These are phyloP conservation scores for Paraleonurus japonicus DNA, from an alignment of 257 asterid genomes.

Conservation along the genomic window DNA sequence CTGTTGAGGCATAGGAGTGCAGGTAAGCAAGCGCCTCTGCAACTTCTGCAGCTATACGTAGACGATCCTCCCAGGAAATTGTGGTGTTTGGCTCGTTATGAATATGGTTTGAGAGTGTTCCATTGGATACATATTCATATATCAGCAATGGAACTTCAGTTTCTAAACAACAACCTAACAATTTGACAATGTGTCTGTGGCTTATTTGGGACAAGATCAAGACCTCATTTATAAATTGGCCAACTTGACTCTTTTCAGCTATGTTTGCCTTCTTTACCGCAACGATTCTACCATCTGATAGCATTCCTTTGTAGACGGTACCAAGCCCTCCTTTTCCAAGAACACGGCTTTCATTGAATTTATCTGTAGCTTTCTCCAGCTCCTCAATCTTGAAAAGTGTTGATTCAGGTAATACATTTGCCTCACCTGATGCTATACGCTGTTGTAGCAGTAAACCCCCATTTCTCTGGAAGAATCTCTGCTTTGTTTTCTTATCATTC, in stretches of 20 bases:
- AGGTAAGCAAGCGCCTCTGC: neutral
- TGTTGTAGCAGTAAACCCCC: constrained; percentile 42
- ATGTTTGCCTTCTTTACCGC: neutral
- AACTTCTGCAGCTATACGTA: neutral
- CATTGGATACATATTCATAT: neutral
- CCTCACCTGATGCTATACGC: constrained; percentile 24
- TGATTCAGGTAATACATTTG: constrained; percentile 1
- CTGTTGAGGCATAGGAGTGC: neutral
- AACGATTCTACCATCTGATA: neutral
- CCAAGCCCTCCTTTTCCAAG: constrained; percentile 30
- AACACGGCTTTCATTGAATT: constrained; percentile 24
- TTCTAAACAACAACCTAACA: neutral
- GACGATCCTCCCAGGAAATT: neutral
- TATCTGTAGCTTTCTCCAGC: constrained; percentile 38
- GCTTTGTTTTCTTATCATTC: neutral
- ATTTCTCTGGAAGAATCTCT: constrained; percentile 20
- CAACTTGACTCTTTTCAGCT: neutral
- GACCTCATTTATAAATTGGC: neutral
- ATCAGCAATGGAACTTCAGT: neutral
- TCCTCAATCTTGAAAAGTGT: constrained; percentile 34
- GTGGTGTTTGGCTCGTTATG: neutral
- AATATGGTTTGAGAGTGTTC: neutral
- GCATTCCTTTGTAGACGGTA: neutral
- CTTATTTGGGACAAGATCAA: neutral
- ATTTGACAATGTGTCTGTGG: neutral